Evolutionary conservation across 805 yeast species (phyloP).

Genomic region (Yamadazyma philogaea): DNA sequence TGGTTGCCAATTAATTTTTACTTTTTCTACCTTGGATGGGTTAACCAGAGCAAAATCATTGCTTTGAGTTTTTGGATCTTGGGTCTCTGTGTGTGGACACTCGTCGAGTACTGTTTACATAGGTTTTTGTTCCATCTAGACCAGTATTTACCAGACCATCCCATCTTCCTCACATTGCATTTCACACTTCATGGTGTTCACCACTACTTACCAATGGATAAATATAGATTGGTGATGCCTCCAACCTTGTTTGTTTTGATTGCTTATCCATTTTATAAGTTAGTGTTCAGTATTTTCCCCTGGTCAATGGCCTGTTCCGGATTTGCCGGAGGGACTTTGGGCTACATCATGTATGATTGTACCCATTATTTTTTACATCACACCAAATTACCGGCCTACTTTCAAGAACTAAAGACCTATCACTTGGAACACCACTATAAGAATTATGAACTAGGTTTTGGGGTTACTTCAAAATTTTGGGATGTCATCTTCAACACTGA

Average conservation of each 20-base stretch:
- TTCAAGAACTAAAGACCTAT: constrained; percentile 79
- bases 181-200: constrained; percentile 94
- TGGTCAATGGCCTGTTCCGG: constrained; percentile 84
- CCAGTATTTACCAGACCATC: constrained; percentile 76
- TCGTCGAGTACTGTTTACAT: constrained; percentile 83
- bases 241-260: constrained; percentile 77
- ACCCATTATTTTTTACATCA: constrained; percentile 96
- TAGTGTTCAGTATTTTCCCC: constrained; percentile 76
- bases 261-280: constrained; percentile 74
- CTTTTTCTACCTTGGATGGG: constrained; percentile 57
- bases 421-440: constrained; percentile 98
- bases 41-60: constrained; percentile 41
- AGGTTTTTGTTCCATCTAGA: constrained; percentile 94
- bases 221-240: constrained; percentile 89
- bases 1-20: constrained; percentile 84
- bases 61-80: constrained; percentile 61
- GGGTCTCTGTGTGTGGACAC: constrained; percentile 93
- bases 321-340: constrained; percentile 94
- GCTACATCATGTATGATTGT: constrained; percentile 87
- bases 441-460: constrained; percentile 94
- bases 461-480: constrained; percentile 94
- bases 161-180: constrained; percentile 72
- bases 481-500: constrained; percentile 86
- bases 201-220: constrained; percentile 97
- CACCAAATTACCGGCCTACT: constrained; percentile 68